phyloP scores from a whole-genome alignment of 495 filamentous ascomycete genomes.

The Acidomyces sp. region DNA sequence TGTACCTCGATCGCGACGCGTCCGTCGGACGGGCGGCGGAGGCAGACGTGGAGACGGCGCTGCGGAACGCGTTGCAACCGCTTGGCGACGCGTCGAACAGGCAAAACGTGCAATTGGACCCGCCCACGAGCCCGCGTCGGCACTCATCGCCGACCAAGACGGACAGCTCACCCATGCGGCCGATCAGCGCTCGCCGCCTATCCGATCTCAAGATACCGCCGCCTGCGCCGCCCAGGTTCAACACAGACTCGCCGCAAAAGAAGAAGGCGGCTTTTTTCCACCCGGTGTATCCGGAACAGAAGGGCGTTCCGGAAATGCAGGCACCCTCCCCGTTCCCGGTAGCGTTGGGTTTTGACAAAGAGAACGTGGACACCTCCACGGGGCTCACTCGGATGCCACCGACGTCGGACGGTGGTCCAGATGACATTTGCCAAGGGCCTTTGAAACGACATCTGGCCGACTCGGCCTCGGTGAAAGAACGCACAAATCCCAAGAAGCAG shows the following conservation, averaged over 20 bases:
- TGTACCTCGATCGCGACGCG: slow-evolving; percentile 49
- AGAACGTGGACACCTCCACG: slow-evolving; percentile 45
- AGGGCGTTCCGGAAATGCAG: slow-evolving; percentile 35
- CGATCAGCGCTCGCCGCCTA: slow-evolving; percentile 31
- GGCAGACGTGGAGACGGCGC: slow-evolving; percentile 38
- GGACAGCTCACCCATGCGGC: slow-evolving; percentile 29
- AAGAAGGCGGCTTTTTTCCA: slow-evolving; percentile 34
- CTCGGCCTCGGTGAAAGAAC: slow-evolving; percentile 59
- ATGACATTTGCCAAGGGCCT: slow-evolving; percentile 45
- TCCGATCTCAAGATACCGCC: slow-evolving; percentile 59
- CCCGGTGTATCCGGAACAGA: slow-evolving; percentile 19
- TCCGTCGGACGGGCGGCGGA: slow-evolving; percentile 28
- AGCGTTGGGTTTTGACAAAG: slow-evolving; percentile 43
- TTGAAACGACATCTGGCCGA: slow-evolving; percentile 60
- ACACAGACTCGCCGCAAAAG: slow-evolving; percentile 80
- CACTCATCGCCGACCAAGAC: slow-evolving; percentile 22
- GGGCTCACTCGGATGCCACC: slow-evolving; percentile 10
- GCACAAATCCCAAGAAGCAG: slow-evolving; percentile 48
- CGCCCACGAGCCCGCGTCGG: slow-evolving; percentile 11
- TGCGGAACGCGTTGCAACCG: slow-evolving; percentile 36
- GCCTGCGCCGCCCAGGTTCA: slow-evolving; percentile 47
- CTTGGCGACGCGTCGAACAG: slow-evolving; percentile 35
- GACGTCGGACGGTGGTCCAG: slow-evolving; percentile 6
- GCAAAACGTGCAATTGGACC: slow-evolving; percentile 31
- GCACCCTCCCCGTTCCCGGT: slow-evolving; percentile 48